These are phyloP conservation scores for Telopea speciosissima DNA, from an alignment of 177 flowering plant genomes.

Conservation along the genomic window DNA sequence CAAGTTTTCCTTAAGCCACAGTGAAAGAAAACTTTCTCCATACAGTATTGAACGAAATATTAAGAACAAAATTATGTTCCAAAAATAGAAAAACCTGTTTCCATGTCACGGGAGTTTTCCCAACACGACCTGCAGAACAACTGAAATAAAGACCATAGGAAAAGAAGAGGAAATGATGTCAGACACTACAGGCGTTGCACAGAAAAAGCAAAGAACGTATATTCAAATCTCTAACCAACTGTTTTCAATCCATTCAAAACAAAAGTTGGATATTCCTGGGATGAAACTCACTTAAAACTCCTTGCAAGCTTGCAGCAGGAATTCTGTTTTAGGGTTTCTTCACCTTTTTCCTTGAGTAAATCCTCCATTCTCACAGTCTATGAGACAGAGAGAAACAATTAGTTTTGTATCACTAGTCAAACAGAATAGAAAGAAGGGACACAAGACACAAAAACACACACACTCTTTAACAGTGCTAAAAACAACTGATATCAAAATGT, in stretches of 20 bases:
- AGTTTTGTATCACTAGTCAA: not conserved
- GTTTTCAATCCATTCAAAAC: not conserved
- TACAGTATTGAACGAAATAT: too few relatives aligned
- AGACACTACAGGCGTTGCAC: not conserved
- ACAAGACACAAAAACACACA: not conserved
- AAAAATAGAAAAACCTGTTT: slow-evolving; percentile 37
- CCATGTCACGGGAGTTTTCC: slow-evolving; percentile 58
- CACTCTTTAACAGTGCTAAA: not conserved
- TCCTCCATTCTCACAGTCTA: slow-evolving; percentile 25
- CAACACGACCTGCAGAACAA: slow-evolving; percentile 51
- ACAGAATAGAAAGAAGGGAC: not conserved
- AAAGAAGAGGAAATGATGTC: slow-evolving; percentile 4
- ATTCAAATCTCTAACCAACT: not conserved
- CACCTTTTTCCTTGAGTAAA: slow-evolving; percentile 13
- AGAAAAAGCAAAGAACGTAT: not conserved
- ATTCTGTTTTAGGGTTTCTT: slow-evolving; percentile 11
- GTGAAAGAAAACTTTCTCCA: too few relatives aligned
- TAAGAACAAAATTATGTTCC: not conserved
- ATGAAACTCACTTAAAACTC: slow-evolving; percentile 22
- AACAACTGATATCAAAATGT: not conserved
- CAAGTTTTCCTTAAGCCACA: too few relatives aligned
- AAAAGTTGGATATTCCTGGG: not conserved
- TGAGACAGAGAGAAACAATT: not conserved
- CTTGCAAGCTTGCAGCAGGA: slow-evolving; percentile 24
- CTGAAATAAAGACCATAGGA: slow-evolving; percentile 30